Evolutionary conservation across 2,329 filamentous ascomycete species (phyloP).

Genomic region (Alternaria sp.): DNA sequence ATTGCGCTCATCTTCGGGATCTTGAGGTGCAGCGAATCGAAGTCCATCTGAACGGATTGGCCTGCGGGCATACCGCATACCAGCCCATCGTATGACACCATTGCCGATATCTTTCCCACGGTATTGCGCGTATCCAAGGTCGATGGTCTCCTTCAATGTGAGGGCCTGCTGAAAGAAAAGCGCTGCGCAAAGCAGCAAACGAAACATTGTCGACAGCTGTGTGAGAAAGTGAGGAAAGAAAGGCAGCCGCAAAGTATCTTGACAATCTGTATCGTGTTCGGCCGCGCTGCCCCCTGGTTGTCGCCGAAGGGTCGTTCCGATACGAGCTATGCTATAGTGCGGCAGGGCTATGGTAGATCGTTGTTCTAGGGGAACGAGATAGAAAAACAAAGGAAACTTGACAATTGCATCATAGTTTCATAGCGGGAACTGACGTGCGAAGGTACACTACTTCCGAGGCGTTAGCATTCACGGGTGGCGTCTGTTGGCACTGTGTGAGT

Average conservation of each 20-base stretch:
- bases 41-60: conserved; percentile 40
- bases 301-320: conserved; percentile 1
- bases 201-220: conserved; percentile 20
- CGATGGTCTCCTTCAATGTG: conserved; percentile 56
- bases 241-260: background rate
- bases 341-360: background rate
- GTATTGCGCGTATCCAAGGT: conserved; percentile 72
- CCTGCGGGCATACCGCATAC: conserved; percentile 70
- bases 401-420: conserved; percentile 6
- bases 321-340: conserved; percentile 4
- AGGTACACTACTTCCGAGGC: background rate
- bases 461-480: background rate
- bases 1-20: conserved; percentile 58
- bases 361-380: background rate
- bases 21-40: conserved; percentile 70
- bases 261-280: background rate
- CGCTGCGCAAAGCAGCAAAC: conserved; percentile 30
- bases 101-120: conserved; percentile 60
- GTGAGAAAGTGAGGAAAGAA: background rate
- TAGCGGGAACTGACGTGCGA: background rate
- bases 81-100: conserved; percentile 74
- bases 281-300: background rate
- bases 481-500: background rate
- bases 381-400: background rate
- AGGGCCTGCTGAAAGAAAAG: conserved; percentile 27